phyloP scores from a whole-genome alignment of 305 asterid genomes.

The Withania somnifera region DNA sequence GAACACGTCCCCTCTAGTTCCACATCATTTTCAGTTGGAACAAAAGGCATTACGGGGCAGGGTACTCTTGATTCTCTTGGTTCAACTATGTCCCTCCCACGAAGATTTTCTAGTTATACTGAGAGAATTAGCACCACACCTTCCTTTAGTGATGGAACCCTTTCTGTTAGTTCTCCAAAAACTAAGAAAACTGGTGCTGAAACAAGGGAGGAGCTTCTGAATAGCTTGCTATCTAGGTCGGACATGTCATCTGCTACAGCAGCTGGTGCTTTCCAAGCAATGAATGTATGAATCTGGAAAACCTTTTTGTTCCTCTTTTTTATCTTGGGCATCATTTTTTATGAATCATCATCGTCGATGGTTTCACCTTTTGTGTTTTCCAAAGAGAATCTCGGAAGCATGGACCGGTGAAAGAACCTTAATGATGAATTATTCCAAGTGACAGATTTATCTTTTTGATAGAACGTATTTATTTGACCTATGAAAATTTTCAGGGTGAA shows the following conservation, averaged over 20 bases:
- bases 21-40: constrained; percentile 28
- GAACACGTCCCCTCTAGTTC: constrained; percentile 36
- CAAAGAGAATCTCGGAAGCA: background rate
- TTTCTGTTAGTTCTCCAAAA: constrained; percentile 63
- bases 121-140: constrained; percentile 78
- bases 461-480: background rate
- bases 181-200: constrained; percentile 83
- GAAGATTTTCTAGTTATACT: constrained; percentile 75
- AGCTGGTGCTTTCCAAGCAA: constrained; percentile 30
- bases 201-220: constrained; percentile 73
- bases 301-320: constrained; percentile 8
- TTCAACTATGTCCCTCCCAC: constrained; percentile 42
- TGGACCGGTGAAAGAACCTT: background rate
- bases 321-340: constrained; percentile 4
- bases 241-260: constrained; percentile 41
- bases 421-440: background rate
- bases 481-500: constrained; percentile 46
- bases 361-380: background rate
- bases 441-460: background rate
- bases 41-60: constrained; percentile 34
- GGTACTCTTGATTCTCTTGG: constrained; percentile 49
- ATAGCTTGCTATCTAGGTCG: constrained; percentile 51
- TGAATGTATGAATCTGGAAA: constrained; percentile 44
- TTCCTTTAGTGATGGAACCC: constrained; percentile 47
- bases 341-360: background rate